Base-by-base conservation (phyloP, 495 filamentous ascomycete genomes). In the Podospora appendiculata region DNA sequence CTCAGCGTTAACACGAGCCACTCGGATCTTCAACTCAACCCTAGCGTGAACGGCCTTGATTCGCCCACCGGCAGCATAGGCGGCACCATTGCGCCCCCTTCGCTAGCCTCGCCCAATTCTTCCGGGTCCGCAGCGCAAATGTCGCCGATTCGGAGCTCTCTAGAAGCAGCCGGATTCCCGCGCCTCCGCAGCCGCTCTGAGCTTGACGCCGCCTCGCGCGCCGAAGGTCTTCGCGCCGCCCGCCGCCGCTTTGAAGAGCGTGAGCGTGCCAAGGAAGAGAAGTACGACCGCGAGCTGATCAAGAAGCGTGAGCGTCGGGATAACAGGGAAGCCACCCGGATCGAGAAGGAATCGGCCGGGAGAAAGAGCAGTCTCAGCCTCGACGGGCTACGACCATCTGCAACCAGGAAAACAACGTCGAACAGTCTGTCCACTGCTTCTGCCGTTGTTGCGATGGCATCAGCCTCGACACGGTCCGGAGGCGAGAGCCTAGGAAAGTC, bases 251-350 rank as follows among this genome's bases (percentile, higher is more conserved):
- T 79, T 50, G 69, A 75, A 57, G 70, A 74, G 64, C 75, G 70
- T 49, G 76, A 81, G 59, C 64, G 67, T 6, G 74, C 66, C 51
- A 80, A 81, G 67, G 72, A 79, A 42, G 78, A 81, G 54, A 78
- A 77, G 58, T 74, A 74, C 46, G 78, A 72, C 39, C 76, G 73
- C n/a, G 75, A 79, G 51, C 69, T 78, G 68, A 73, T 80, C 57
- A 67, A 65, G 57, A 75, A 71, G 51, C 71, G 73, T 9, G 73
- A 77, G 56, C 70, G 72, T 32, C 67, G 67, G 25, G 70, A 75
- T 47, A 72, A 62, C 56, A 73, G 75, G 65, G 67, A 71, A 40
- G 73, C 73, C 16, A 62, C 52, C 19, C 67, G 71, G 41, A 59
- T 69, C 41, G 72, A 75, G 55, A 71, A 61, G 54, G 65, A 64